phyloP scores from a whole-genome alignment of 441 rosid genomes.

The Codiaeum variegatum region DNA sequence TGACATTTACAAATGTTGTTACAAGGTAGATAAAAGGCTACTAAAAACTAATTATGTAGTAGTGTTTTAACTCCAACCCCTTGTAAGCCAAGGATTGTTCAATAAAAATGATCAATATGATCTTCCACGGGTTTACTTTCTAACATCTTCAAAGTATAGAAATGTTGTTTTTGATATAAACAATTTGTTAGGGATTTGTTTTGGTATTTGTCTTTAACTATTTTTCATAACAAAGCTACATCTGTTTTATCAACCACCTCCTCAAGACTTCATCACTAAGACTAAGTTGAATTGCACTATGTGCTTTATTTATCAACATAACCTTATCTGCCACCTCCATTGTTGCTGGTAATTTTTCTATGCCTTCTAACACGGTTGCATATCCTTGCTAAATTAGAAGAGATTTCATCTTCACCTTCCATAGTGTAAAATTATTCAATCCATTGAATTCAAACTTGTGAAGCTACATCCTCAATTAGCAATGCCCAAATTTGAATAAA shows the following conservation, averaged over 20 bases:
- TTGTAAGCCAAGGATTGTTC: too few species aligned
- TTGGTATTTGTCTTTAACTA: background rate
- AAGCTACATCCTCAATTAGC: constrained; percentile 5
- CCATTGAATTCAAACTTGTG: background rate
- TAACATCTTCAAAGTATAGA: too few species aligned
- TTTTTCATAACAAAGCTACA: too few species aligned
- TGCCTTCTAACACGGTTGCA: background rate
- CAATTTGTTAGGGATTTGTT: background rate
- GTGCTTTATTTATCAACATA: background rate
- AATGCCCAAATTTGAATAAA: too few species aligned
- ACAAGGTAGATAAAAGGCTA: too few species aligned
- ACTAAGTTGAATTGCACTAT: background rate
- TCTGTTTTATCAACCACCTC: too few species aligned
- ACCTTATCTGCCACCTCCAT: background rate
- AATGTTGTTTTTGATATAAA: too few species aligned
- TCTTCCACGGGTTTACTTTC: too few species aligned
- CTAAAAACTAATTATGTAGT: too few species aligned
- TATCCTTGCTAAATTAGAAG: background rate
- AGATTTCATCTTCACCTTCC: background rate
- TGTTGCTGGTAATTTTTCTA: background rate
- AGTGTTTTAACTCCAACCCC: too few species aligned
- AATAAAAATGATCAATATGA: too few species aligned
- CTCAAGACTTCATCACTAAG: background rate
- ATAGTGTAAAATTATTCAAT: background rate
- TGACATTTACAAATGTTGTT: too few species aligned